Evolutionary conservation across 768 basidiomycete species (phyloP), one percentile per base, ranked within the genome.

Genomic region (Chlorophyllum brunneum): DNA sequence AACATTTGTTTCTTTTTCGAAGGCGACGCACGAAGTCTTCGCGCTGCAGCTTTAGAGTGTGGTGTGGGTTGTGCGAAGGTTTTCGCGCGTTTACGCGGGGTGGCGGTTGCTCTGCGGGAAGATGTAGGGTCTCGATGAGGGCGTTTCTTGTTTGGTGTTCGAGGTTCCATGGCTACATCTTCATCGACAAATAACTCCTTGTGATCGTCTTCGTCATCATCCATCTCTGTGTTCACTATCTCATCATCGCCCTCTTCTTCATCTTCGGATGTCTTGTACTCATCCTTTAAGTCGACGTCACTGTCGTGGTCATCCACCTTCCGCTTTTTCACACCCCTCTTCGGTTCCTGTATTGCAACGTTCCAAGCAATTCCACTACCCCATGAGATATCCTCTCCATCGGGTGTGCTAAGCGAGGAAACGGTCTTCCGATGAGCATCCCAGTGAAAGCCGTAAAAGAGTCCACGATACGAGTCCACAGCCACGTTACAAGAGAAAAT

Each of bases 21-120:
- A 6, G 65, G 66, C 0, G 68, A 65, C 22, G 60, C 43, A 23
- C 60, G 40, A 22, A 83, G 78, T 33, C 74, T 72, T 24, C 71
- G 71, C 8, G 88, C 69, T 7, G 81, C 81, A 11, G 80, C 83
- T 63, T 88, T 88, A 29, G 88, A 88, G 61, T 86, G 86, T 4
- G 88, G 87, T 0, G 88, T 90, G 7, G 86, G 84, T 23, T 81
- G 79, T 3, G 76, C 85, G 18, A 80, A 56, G 15, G 74, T 75
- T 36, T 64, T 64, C 15, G 54, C 57, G 46, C 57, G 61, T 57
- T 65, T 60, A 64, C 51, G 51, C 0, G 51, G 51, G 2, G 51
- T 53, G 23, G 44, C 23, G 16, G 44, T 46, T 16, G 56, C 60
- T 58, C 63, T 70, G 67, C 24, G 70, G 63, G 38, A 63, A 4